Evolutionary conservation across 768 basidiomycete species (phyloP).

Genomic region (Kwoniella dendrophila): DNA sequence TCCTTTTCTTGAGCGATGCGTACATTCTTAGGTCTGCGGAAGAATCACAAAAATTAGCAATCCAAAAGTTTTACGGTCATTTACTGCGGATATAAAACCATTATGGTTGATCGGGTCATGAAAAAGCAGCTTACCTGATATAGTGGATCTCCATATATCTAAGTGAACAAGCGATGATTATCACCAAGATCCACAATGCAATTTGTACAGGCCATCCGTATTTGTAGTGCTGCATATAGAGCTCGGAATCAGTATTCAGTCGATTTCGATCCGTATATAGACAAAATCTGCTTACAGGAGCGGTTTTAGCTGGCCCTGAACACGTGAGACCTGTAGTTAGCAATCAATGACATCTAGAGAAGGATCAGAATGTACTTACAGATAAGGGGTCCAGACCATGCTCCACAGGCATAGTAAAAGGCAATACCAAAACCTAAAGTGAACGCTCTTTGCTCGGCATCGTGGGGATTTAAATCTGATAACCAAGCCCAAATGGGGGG

Average conservation of each 20-base stretch:
- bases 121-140: constrained; percentile 31
- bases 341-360: neutral
- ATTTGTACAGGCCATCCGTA: constrained; percentile 45
- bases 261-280: neutral
- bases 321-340: constrained; percentile 15
- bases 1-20: constrained; percentile 15
- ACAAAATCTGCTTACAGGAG: constrained; percentile 21
- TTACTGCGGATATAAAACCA: no score
- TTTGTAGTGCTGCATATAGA: constrained; percentile 29
- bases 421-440: constrained; percentile 46
- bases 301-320: constrained; percentile 48
- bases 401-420: constrained; percentile 46
- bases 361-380: no score
- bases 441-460: constrained; percentile 50
- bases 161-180: constrained; percentile 32
- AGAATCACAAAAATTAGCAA: no score
- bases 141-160: constrained; percentile 41
- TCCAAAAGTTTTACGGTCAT: no score
- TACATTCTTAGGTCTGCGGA: constrained; percentile 18
- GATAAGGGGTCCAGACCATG: neutral
- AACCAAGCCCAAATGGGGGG: constrained; percentile 51
- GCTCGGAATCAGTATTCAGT: neutral
- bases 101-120: no score
- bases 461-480: constrained; percentile 47
- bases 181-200: constrained; percentile 44